A percentile compares a stretch with the other conserved stretches of the same genome.
These are phyloP conservation scores for Canna indica DNA, from an alignment of 176 grass and related monocot genomes.

Conservation along the genomic window DNA sequence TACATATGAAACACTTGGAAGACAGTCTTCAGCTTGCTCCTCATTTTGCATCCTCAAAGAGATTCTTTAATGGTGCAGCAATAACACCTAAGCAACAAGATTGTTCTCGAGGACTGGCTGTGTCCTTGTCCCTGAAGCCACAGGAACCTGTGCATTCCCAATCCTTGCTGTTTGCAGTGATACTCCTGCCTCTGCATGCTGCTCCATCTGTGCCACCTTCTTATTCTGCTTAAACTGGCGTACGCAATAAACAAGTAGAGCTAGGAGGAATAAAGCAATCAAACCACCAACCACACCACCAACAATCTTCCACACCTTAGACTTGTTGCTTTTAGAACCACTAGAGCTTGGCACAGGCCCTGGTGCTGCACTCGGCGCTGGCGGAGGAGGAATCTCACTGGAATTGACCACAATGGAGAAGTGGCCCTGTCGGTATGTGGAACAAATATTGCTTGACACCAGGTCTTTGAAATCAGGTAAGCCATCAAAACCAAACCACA, in stretches of 20 bases:
- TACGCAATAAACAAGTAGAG: slow-evolving; percentile 38
- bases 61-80: slow-evolving; percentile 5
- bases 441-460: slow-evolving; percentile 34
- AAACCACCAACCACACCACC: slow-evolving; percentile 32
- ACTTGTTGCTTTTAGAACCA: slow-evolving; percentile 31
- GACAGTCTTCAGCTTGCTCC: not conserved
- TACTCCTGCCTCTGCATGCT: slow-evolving; percentile 48
- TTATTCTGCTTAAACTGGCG: slow-evolving; percentile 30
- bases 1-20: slow-evolving; percentile 21
- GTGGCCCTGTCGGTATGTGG: slow-evolving; percentile 47
- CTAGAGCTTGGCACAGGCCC: slow-evolving; percentile 10
- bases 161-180: slow-evolving; percentile 64
- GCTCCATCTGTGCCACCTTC: slow-evolving; percentile 55
- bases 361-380: slow-evolving; percentile 19
- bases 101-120: slow-evolving; percentile 66
- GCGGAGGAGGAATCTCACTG: slow-evolving; percentile 37
- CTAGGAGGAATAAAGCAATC: slow-evolving; percentile 34
- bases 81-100: slow-evolving; percentile 29
- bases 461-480: slow-evolving; percentile 46
- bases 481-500: slow-evolving; percentile 59
- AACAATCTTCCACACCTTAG: slow-evolving; percentile 64
- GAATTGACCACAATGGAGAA: slow-evolving; percentile 77
- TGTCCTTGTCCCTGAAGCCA: slow-evolving; percentile 52
- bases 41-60: not conserved
- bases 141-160: slow-evolving; percentile 55